Conservation (phyloP, 768 basidiomycete species). For the Amanita exitialis region DNA sequence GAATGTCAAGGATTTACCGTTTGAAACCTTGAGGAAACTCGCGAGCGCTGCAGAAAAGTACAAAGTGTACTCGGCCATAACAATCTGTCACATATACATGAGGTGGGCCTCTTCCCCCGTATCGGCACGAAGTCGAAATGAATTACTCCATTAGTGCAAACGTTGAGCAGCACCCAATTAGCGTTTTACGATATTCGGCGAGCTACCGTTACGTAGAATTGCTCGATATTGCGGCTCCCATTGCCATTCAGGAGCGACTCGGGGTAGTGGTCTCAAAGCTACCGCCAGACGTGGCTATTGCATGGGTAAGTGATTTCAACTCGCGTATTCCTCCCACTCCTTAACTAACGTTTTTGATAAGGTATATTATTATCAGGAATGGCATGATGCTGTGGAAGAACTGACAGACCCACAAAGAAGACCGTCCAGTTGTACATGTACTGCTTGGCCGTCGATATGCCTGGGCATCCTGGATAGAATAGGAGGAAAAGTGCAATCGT, state of each 20-base stretch:
- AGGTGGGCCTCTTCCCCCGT: background rate
- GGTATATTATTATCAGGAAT: background rate
- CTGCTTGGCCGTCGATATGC: background rate
- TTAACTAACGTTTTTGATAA: background rate
- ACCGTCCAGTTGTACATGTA: background rate
- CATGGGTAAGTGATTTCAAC: background rate
- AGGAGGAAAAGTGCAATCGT: background rate
- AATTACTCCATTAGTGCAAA: background rate
- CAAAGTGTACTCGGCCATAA: background rate
- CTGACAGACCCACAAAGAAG: background rate
- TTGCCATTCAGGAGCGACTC: background rate
- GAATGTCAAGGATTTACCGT: background rate
- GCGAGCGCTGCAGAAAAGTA: conserved; percentile 8
- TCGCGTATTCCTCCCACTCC: background rate
- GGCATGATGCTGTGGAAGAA: background rate
- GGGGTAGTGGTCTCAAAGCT: background rate
- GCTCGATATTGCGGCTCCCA: background rate
- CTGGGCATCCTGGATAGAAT: background rate
- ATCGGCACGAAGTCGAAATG: background rate
- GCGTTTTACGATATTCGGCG: conserved; percentile 3
- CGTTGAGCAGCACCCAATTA: background rate
- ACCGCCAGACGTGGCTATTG: background rate
- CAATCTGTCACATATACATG: conserved; percentile 3
- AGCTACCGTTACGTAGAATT: conserved; percentile 4
- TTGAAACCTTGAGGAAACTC: background rate